These are phyloP conservation scores for Hyaloscypha bicolor DNA, from an alignment of 495 filamentous ascomycete species.

Conservation along the genomic window DNA sequence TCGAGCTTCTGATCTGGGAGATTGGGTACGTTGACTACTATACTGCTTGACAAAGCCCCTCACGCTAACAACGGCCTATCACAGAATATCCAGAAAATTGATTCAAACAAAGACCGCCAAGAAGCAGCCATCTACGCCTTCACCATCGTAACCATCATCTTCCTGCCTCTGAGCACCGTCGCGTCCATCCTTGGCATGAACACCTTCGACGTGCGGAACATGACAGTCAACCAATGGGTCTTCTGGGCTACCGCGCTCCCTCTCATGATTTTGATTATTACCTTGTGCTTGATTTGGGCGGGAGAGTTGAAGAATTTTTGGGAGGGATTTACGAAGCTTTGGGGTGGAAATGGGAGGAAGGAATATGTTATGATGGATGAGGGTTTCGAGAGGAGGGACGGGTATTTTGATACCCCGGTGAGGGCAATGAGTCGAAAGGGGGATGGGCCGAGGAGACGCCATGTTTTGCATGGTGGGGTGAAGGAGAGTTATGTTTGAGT, in stretches of 20 bases:
- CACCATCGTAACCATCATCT: constrained; percentile 36
- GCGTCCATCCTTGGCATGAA: constrained; percentile 50
- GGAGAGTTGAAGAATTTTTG: constrained; percentile 35
- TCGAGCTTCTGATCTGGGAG: constrained; percentile 26
- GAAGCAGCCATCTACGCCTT: constrained; percentile 51
- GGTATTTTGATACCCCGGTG: too few relatives aligned
- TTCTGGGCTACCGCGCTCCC: constrained; percentile 54
- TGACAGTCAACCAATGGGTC: constrained; percentile 46
- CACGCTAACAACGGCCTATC: constrained; percentile 14
- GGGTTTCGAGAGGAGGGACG: too few relatives aligned
- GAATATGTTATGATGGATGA: too few relatives aligned
- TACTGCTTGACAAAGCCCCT: too few relatives aligned
- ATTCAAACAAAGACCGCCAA: constrained; percentile 43
- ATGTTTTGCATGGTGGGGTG: too few relatives aligned
- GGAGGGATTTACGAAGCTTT: constrained; percentile 18
- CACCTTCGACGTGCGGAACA: constrained; percentile 50
- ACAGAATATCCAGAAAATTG: constrained; percentile 35
- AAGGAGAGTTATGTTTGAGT: too few relatives aligned
- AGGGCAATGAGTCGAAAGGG: too few relatives aligned
- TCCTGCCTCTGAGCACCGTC: constrained; percentile 42
- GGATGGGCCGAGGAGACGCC: too few relatives aligned
- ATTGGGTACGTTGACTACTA: constrained; percentile 26
- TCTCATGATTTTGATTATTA: constrained; percentile 43
- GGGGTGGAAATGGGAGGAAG: not conserved
- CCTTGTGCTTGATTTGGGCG: constrained; percentile 37